Evolutionary conservation across 2,329 filamentous ascomycete genomes (phyloP), one percentile per base, ranked within the genome.

Genomic region (Colletotrichum coccodes): DNA sequence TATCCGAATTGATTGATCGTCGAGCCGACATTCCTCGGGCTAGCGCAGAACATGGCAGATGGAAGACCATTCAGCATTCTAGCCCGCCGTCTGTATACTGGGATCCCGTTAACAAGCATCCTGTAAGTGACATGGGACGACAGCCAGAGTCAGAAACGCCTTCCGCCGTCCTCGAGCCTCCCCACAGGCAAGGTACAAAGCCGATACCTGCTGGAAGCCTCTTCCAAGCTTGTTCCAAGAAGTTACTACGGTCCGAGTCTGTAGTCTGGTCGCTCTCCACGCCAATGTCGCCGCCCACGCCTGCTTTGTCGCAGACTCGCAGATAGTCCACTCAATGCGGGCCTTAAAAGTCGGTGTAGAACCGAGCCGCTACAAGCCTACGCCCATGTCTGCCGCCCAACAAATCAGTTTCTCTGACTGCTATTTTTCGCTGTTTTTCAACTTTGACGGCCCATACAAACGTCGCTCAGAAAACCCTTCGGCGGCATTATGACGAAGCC

Each of bases 271-370:
- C 36, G 52, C 38, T 52, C 40, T 54, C 26, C 28, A 60, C 56
- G 56, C 61, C 62, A 68, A 68, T 65, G 53, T 61, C 54, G 53
- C 46, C 18, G 53, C 42, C 54, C 56, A 56, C 54, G 54, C 61
- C 62, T 56, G 36, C 56, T 56, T 54, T 69, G 66, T 60, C 66
- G 62, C 66, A 66, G 61, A 60, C 66, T 69, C 56, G 49, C 66
- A 69, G 54, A 56, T 52, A 60, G 64, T 49, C 70, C 70, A 71
- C 64, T 65, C 64, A 44, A 62, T 71, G 70, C 70, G 70, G 70
- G 70, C 64, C 70, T 69, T 52, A 64, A 65, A 71, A 71, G 70
- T 71, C 70, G 70, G 70, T 71, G 70, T 71, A 71, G 70, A 57
- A 47, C 34, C 46, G 64, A 65, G 58, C 56, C 67, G 58, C 64